Evolutionary conservation across 1,284 basidiomycete genomes (phyloP), one percentile per base, ranked within the genome.

Genomic region (Fomitiporia mediterranea): DNA sequence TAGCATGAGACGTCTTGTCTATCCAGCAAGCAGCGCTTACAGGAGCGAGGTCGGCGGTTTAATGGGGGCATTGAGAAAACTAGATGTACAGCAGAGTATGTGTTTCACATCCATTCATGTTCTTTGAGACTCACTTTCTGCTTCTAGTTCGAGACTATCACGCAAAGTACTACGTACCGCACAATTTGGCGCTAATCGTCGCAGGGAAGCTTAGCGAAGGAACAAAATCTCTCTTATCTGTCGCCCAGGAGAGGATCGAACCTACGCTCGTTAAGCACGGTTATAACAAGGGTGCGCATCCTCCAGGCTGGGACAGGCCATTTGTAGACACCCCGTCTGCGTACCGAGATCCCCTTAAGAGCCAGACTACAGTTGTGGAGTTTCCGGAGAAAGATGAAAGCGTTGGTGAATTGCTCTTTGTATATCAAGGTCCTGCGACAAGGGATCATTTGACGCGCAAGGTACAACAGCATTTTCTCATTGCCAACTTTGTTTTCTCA

Each of bases 361-460:
- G 80, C 59, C 78, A 81, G 2, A 67, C 77, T 48, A 82, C 80
- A 60, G 80, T 86, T 56, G 83, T 98, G 30, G 90, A 96, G 64
- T 99, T 99, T 66, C 97, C 97, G n/a, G 97, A 98, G 71, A 86
- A 93, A 70, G 96, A 99, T 68, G 97, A 99, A 75, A 94, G 89
- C 57, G 79, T 93, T 61, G 96, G 97, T 39, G 94, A 98, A 73
- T 68, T 98, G 5, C 75, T 83, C 44, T 78, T 98, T 56, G 82
- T 77, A 19, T 97, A 87, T 75, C 76, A 91, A 59, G 95, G 96
- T 1, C 91, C 90, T 32, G 68, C 83, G 46, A 83, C 84, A 13
- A 83, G 81, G 55, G 81, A 88, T 59, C 92, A 88, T 68, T 68
- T 94, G 55, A 83, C 88, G 62, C 80, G 85, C 61, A 88, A 90